Evolutionary conservation across 2,329 filamentous ascomycete genomes (phyloP).

Genomic region (Microsporum audouinii): DNA sequence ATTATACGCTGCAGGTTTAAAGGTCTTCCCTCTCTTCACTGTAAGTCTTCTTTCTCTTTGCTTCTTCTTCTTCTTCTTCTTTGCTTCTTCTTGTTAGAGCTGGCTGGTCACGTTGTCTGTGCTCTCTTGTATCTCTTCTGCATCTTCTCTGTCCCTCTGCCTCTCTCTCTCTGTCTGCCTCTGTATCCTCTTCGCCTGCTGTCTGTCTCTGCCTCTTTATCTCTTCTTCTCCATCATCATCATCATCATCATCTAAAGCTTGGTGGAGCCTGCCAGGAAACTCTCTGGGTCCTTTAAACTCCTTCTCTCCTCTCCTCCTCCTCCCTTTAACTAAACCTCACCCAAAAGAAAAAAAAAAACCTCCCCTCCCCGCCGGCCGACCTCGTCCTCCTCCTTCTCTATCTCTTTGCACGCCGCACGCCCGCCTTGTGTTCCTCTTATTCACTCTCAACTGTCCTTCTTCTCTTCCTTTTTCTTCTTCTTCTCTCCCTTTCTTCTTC

Average conservation of each 20-base stretch:
- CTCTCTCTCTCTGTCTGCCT: not conserved
- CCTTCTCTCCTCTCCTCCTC: constrained; percentile 13
- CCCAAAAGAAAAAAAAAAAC: not conserved
- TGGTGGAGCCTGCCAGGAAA: constrained; percentile 1
- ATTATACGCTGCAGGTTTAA: not conserved
- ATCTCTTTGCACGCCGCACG: constrained; percentile 11
- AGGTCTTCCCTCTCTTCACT: not conserved
- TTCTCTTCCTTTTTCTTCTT: not conserved
- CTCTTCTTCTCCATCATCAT: not conserved
- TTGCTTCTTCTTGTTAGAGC: not conserved
- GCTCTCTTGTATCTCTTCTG: not conserved
- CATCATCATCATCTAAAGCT: not conserved
- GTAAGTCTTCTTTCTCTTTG: not conserved
- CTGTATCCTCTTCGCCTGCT: not conserved
- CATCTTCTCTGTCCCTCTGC: not conserved
- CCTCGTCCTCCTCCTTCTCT: not conserved
- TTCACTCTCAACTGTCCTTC: constrained; percentile 7
- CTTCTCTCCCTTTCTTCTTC: not conserved
- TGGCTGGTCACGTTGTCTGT: not conserved
- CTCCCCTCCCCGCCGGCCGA: constrained; percentile 5
- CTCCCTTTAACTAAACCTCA: not conserved
- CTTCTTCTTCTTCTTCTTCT: constrained; percentile 1
- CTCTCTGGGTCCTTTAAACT: constrained; percentile 15
- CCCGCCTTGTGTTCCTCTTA: constrained; percentile 10
- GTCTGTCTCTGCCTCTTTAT: not conserved